Percentiles rank a stretch among this genome's conserved stretches.
phyloP scores from a whole-genome alignment of 2,329 filamentous ascomycete genomes.

The Colletotrichum sidae region DNA sequence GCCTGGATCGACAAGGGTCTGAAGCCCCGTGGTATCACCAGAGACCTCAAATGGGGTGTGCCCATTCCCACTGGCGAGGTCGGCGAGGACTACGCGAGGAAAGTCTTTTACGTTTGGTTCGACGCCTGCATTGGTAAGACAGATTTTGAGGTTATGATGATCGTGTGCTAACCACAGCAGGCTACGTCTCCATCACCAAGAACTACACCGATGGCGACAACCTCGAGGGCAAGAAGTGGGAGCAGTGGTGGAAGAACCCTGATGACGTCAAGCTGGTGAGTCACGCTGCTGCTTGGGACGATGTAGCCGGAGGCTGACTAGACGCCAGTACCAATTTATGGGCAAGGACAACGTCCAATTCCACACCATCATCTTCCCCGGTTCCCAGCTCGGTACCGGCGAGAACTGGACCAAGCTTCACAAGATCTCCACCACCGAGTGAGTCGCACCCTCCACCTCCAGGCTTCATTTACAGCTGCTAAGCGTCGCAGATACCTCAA shows the following conservation, averaged over 20 bases:
- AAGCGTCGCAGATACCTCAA: conserved; percentile 70
- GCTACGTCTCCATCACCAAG: conserved; percentile 94
- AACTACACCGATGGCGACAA: conserved; percentile 76
- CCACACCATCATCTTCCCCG: conserved; percentile 93
- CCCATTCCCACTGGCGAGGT: conserved; percentile 62
- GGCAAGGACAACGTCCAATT: conserved; percentile 78
- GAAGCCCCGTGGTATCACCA: conserved; percentile 87
- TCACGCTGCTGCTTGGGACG: not conserved
- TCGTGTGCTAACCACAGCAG: conserved; percentile 55
- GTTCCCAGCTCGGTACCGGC: conserved; percentile 83
- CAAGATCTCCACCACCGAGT: conserved; percentile 87
- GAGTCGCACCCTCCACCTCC: not conserved
- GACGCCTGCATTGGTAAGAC: conserved; percentile 39
- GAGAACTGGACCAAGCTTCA: conserved; percentile 92
- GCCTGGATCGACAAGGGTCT: conserved; percentile 87
- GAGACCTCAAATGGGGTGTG: conserved; percentile 91
- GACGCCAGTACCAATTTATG: conserved; percentile 85
- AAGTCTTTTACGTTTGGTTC: conserved; percentile 82
- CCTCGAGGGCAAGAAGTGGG: conserved; percentile 74
- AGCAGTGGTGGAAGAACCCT: conserved; percentile 94
- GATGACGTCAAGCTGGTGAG: conserved; percentile 79
- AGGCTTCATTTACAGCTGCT: not conserved
- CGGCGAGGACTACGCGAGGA: conserved; percentile 65
- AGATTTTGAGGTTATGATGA: accelerated
- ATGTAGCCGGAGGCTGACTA: not conserved